Evolutionary conservation across 2,329 filamentous ascomycete genomes (phyloP), one percentile per base, ranked within the genome.

Genomic region (Venturia oleaginea): DNA sequence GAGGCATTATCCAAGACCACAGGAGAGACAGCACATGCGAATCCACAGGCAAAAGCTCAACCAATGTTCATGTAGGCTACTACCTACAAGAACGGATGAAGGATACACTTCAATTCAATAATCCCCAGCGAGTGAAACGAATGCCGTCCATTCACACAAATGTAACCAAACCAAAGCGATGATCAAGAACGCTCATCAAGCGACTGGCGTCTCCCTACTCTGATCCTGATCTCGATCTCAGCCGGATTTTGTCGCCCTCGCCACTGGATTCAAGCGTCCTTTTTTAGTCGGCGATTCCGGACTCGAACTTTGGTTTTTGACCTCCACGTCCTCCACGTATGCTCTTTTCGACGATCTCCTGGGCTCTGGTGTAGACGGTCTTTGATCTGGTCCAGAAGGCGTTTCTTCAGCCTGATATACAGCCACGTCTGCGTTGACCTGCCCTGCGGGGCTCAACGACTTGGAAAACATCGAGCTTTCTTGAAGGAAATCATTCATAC

Each of bases 1-100:
- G 38, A 27, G 24, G 60, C 24, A 51, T 24, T 13, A 15, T 34
- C 51, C 27, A 37, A 57, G 15, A 10, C 27, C 51, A 57, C 30
- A 19, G 27, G 7, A 4, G 32, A 62, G n/a, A 22, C 22, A 37
- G 42, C 37, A 42, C 24, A 62, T 11, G 17, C 59, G 10, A 27
- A 61, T 8, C 11, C 59, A 46, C 34, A 61, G 11, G 37, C 7
- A 17, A 40, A 42, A 32, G 59, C 37, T 11, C 42, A 46, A 61
- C 59, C 59, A 42, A 40, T 61, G 37, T 61, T 61, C 34, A 24
- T 46, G 59, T 61, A 57, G 13, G 15, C 46, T 51, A 27, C 24
- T 22, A 22, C n/a, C n/a, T 22, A n/a, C n/a, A 46, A 46, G 19
- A 46, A 15, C 42, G 6, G 42, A 46, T 22, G 17, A 19, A 46